Conservation (phyloP, 305 asterid genomes). For the Fraxinus baroniana region DNA sequence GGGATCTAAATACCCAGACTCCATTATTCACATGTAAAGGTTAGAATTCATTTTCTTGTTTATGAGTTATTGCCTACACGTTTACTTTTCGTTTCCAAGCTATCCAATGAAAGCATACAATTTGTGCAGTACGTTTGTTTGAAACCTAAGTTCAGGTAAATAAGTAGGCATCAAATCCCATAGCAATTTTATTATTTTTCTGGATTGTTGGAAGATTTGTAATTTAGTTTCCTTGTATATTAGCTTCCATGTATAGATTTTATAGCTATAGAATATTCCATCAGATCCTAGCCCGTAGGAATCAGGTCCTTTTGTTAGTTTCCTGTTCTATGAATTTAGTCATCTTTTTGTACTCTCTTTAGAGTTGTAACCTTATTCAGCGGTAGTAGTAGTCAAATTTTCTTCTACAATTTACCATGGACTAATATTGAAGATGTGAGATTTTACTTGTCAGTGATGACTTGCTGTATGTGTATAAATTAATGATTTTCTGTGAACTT, state of each 20-base stretch:
- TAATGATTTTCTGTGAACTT: neutral
- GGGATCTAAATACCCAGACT: conserved; percentile 95
- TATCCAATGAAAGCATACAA: neutral
- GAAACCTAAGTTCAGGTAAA: neutral
- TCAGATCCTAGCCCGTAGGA: neutral
- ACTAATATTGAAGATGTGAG: neutral
- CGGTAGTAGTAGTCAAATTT: neutral
- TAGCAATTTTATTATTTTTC: neutral
- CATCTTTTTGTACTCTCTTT: neutral
- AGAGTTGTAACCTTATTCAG: neutral
- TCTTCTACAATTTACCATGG: neutral
- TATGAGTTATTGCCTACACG: conserved; percentile 2
- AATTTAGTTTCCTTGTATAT: neutral
- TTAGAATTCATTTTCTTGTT: conserved; percentile 30
- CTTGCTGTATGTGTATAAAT: neutral
- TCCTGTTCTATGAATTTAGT: neutral
- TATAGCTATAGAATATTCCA: neutral
- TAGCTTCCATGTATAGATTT: neutral
- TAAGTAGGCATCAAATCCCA: neutral
- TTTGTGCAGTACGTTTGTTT: neutral
- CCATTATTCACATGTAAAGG: conserved; percentile 88
- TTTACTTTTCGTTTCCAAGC: neutral
- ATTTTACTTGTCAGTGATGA: neutral
- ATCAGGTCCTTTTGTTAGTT: neutral
- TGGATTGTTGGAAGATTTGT: neutral